Conservation (phyloP, 257 asterid genomes). For the Agastache rugosa region DNA sequence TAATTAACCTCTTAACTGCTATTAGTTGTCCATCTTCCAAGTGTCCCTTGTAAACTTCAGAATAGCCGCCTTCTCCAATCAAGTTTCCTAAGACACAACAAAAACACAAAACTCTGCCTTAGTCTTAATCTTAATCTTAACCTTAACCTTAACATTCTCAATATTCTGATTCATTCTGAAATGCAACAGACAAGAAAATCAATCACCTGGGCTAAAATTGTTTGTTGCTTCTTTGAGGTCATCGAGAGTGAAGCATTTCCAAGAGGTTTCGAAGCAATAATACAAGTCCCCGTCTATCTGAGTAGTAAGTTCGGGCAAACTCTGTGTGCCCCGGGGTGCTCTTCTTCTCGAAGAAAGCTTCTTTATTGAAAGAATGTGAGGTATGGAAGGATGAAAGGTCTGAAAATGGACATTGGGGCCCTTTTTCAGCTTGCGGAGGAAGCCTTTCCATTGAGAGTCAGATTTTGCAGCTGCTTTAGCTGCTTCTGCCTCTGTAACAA, state of each 20-base stretch:
- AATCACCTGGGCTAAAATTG: constrained; percentile 70
- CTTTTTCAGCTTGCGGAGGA: constrained; percentile 76
- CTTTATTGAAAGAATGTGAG: constrained; percentile 79
- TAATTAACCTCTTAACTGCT: constrained; percentile 81
- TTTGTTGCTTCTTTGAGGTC: constrained; percentile 75
- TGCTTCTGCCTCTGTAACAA: constrained; percentile 53
- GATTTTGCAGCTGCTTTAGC: constrained; percentile 38
- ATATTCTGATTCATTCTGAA: neutral
- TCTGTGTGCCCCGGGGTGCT: constrained; percentile 48
- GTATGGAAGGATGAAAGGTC: constrained; percentile 71
- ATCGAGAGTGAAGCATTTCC: constrained; percentile 84
- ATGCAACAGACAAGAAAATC: neutral
- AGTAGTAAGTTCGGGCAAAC: constrained; percentile 66
- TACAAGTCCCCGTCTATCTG: constrained; percentile 60
- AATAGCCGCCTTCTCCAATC: constrained; percentile 97
- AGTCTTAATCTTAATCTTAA: neutral
- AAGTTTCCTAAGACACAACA: constrained; percentile 57
- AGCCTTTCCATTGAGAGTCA: constrained; percentile 84
- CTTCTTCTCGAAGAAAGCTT: constrained; percentile 63
- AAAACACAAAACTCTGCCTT: neutral
- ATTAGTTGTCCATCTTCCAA: constrained; percentile 76
- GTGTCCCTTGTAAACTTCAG: constrained; percentile 91
- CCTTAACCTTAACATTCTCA: neutral
- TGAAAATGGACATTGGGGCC: constrained; percentile 61
- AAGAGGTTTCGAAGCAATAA: constrained; percentile 74